Base-by-base conservation (phyloP, 306 rosid species). In the Canavalia ensiformis region DNA sequence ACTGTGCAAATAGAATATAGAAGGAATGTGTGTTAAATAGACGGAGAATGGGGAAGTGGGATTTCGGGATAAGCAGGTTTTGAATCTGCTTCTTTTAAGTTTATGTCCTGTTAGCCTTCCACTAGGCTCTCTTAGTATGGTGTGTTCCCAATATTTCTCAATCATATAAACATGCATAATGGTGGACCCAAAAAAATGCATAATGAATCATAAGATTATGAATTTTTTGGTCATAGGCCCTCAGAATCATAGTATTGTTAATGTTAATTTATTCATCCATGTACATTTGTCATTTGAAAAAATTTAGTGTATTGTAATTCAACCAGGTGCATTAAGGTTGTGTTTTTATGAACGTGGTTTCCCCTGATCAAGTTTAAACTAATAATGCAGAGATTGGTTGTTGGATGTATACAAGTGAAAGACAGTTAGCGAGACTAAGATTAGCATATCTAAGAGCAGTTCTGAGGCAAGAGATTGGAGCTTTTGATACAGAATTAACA, bases 331-430 rank as follows among this genome's bases (percentile, higher is more conserved):
- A 77, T n/a, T 62, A 63, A 77, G 35, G 73, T 76, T 25, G 28
- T 8, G 59, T 12, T 41, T 28, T 37, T 51, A 11, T 8, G 33
- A 41, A 44, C 0, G 10, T 55, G 11, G 42, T n/a, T 34, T 13
- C 12, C 44, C 37, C 64, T 64, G 74, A 52, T 76, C 10, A 6
- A 8, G 8, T 68, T 56, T 2, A 57, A 83, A 71, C 56, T 74
- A 37, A 37, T 59, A 8, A 18, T 35, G 75, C 85, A 94, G 98
- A 94, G 83, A 86, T 88, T 63, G 95, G 94, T 25, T 94, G 95
- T 57, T 94, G 97, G 95, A 94, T 94, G 94, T 90, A 94, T 74
- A 45, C 97, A 83, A 94, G 98, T 82, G 93, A 94, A 70, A 89
- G 98, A 81, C 98, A 94, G 75, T 54, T 89, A 50, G 78, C 72